Evolutionary conservation across 1,139 yeast species (phyloP).

Genomic region (Blastobotrys buckinghamii): DNA sequence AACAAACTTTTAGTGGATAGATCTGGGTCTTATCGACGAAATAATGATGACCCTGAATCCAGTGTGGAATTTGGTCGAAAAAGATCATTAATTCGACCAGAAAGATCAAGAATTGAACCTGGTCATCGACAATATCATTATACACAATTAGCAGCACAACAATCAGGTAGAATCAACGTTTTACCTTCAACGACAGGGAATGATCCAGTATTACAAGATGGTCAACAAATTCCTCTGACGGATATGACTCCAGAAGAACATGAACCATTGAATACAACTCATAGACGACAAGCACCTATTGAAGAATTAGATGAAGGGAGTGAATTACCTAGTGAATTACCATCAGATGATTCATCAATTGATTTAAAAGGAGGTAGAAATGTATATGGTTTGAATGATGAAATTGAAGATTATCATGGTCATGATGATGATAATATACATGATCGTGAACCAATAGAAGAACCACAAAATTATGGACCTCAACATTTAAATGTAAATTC

Average conservation of each 20-base stretch:
- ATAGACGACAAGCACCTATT: not conserved
- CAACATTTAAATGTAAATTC: constrained; percentile 12
- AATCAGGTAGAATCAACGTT: constrained; percentile 52
- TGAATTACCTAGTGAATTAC: not conserved
- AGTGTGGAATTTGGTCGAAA: constrained; percentile 37
- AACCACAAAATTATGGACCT: constrained; percentile 15
- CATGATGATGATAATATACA: constrained; percentile 4
- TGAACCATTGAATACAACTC: constrained; percentile 2
- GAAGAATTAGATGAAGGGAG: not conserved
- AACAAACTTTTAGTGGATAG: constrained; percentile 11
- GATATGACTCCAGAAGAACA: constrained; percentile 13
- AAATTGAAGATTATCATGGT: constrained; percentile 29
- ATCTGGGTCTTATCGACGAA: constrained; percentile 11
- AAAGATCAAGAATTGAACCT: constrained; percentile 61
- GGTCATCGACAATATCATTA: constrained; percentile 74
- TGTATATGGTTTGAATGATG: constrained; percentile 58
- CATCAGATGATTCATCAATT: not conserved
- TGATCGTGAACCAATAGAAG: too few species aligned
- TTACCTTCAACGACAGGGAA: constrained; percentile 72
- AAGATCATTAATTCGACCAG: constrained; percentile 72
- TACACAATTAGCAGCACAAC: constrained; percentile 66
- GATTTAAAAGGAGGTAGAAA: constrained; percentile 41
- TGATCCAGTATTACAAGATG: constrained; percentile 52
- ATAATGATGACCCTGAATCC: constrained; percentile 9
- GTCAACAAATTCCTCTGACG: constrained; percentile 14